Evolutionary conservation across 1,139 yeast genomes (phyloP), one percentile per base, ranked within the genome.

Genomic region (Pichia sp.): DNA sequence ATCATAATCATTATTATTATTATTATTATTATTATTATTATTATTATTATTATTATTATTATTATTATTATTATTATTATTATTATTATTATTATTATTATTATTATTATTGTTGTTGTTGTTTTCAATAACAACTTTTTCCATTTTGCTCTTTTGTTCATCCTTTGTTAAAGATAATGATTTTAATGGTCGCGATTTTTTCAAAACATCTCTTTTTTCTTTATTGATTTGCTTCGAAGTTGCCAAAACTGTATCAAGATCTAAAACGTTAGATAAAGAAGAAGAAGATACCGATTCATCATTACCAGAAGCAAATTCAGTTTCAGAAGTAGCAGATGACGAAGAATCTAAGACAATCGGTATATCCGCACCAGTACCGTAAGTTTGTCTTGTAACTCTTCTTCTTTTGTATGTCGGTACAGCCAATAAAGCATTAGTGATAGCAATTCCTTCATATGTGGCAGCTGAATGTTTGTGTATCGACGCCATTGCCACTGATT

Each of bases 271-370:
- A 7, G 36, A 5, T 9, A 22, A 18, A 18, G 36, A 32, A 18
- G 36, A 32, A 9, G 36, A 32, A 16, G 20, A 30, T 4, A 16
- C 3, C 7, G 32, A 13, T 1, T 16, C 18, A 20, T 35, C 25
- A 5, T 35, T 11, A 4, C 22, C 38, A 12, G 38, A 20, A 4
- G n/a, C 5, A 6, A 16, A 20, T 35, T 22, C 24, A 12, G 8
- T 6, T 8, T 35, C 38, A 12, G 38, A 20, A 22, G 24, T 16
- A 13, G 12, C 38, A 3, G 38, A 35, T 20, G 49, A 38, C 4
- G 47, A 45, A 3, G 53, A 50, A 32, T 50, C 53, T 15, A 50
- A 27, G 12, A 50, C 48, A 13, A 50, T 50, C 12, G 53, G 51
- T 15, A 41, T 30, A 20, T 48, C 52, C 23, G 26, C 44, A 5